phyloP scores from a whole-genome alignment of 2,329 filamentous ascomycete species.

The Phoma sp. region DNA sequence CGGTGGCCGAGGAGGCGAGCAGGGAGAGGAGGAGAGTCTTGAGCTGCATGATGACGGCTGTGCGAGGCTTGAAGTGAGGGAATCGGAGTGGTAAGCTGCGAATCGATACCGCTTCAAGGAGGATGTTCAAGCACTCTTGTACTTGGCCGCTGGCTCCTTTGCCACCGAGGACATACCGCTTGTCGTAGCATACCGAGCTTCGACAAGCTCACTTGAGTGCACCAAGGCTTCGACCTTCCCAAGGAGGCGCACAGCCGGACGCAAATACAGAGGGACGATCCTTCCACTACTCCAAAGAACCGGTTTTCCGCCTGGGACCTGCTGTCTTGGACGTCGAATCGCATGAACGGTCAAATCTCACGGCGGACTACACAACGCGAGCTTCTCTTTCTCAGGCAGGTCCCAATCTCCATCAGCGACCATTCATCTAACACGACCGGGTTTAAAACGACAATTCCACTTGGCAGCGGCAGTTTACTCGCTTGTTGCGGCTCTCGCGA shows the following conservation, averaged over 20 bases:
- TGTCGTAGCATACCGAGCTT: constrained; percentile 1
- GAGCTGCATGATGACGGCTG: constrained; percentile 17
- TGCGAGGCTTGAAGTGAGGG: constrained; percentile 2
- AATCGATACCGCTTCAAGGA: constrained; percentile 12
- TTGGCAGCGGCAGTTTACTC: constrained; percentile 8
- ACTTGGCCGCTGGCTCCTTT: background rate
- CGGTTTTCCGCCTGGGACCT: constrained; percentile 7
- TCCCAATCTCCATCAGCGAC: constrained; percentile 3
- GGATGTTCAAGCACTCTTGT: constrained; percentile 8
- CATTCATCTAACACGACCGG: constrained; percentile 7
- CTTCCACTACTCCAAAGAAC: background rate
- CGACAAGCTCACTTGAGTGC: background rate
- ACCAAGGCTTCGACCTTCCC: constrained; percentile 7
- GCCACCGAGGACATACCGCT: background rate
- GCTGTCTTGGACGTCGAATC: constrained; percentile 9
- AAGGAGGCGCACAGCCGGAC: constrained; percentile 12
- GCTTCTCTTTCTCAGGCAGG: constrained; percentile 17
- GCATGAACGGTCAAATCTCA: background rate
- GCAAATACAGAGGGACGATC: background rate
- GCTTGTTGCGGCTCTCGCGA: background rate
- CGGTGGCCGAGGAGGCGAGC: constrained; percentile 12
- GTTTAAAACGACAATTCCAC: background rate
- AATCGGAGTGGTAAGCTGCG: constrained; percentile 13
- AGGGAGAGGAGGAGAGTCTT: constrained; percentile 16
- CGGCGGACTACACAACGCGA: background rate